Percentiles rank a stretch among this genome's conserved stretches.
Conservation (phyloP, 129 eudicot species). For the Erigeron canadensis region DNA sequence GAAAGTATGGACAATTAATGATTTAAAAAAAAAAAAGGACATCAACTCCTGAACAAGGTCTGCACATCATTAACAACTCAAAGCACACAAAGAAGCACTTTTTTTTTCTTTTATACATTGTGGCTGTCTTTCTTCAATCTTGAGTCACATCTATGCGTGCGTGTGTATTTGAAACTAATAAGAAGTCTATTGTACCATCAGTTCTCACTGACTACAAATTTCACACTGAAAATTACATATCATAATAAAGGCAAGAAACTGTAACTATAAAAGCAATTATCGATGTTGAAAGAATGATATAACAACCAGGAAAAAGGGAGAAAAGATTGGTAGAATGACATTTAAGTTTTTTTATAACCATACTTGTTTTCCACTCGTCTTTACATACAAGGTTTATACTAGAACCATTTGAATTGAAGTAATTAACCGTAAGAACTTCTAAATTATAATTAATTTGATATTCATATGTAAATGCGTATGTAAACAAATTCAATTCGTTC, state of each 20-base stretch:
- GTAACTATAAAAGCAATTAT: not conserved
- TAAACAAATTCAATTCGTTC: no score
- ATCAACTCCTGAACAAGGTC: conserved; percentile 2
- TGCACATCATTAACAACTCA: conserved; percentile 30
- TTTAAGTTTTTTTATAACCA: not conserved
- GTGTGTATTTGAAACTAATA: conserved; percentile 25
- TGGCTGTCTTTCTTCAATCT: conserved; percentile 34
- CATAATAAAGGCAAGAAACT: conserved; percentile 14
- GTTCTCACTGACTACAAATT: conserved; percentile 30
- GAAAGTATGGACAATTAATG: not conserved
- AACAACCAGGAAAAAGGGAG: conserved; percentile 12
- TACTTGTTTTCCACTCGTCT: no score
- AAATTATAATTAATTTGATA: no score
- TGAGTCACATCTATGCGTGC: conserved; percentile 41
- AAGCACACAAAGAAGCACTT: conserved; percentile 34
- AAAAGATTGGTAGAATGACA: conserved; percentile 16
- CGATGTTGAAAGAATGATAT: conserved; percentile 2
- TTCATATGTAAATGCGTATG: no score
- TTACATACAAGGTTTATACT: no score
- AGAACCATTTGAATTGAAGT: no score
- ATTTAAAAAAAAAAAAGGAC: not conserved
- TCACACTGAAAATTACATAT: conserved; percentile 28
- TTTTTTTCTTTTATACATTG: conserved; percentile 6
- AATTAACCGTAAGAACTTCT: no score
- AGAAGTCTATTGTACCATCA: conserved; percentile 27